A percentile compares a stretch with the other conserved stretches of the same genome.
phyloP scores from a whole-genome alignment of 2,329 filamentous ascomycete species.

The Verticillium nubilum region DNA sequence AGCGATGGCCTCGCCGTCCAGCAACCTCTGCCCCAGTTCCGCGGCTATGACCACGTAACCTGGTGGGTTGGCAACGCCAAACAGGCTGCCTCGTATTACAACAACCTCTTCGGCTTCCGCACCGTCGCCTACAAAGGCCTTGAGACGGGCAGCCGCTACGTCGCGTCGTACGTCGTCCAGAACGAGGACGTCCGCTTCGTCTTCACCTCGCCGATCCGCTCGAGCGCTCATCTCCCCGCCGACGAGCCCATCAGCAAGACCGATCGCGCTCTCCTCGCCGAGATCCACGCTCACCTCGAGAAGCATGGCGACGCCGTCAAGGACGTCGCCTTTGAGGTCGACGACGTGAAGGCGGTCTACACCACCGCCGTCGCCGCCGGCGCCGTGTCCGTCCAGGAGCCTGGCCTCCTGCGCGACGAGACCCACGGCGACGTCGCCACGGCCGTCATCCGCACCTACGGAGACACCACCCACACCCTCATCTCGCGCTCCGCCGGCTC shows the following conservation, averaged over 20 bases:
- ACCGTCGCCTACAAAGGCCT: slow-evolving; percentile 80
- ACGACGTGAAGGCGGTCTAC: slow-evolving; percentile 80
- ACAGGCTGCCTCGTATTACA: slow-evolving; percentile 87
- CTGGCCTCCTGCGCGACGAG: slow-evolving; percentile 49
- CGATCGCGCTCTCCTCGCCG: slow-evolving; percentile 60
- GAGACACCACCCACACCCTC: slow-evolving; percentile 91
- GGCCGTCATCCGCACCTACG: slow-evolving; percentile 85
- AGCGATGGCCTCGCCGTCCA: slow-evolving; percentile 48
- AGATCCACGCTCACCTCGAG: slow-evolving; percentile 79
- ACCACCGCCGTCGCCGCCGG: slow-evolving; percentile 62
- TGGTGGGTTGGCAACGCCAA: slow-evolving; percentile 98
- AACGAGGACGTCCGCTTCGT: slow-evolving; percentile 77
- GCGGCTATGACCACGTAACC: slow-evolving; percentile 86
- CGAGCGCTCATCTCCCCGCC: slow-evolving; percentile 43
- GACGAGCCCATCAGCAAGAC: slow-evolving; percentile 57
- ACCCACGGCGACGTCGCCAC: slow-evolving; percentile 61
- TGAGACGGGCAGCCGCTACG: slow-evolving; percentile 76
- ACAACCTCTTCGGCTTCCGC: slow-evolving; percentile 79
- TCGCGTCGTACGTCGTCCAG: slow-evolving; percentile 78
- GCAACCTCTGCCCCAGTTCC: slow-evolving; percentile 53
- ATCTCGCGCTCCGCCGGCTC: slow-evolving; percentile 56
- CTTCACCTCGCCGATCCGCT: slow-evolving; percentile 75
- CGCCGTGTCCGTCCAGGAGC: slow-evolving; percentile 57
- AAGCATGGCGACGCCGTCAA: slow-evolving; percentile 90
- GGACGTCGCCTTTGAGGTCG: slow-evolving; percentile 92